Evolutionary conservation across 1,284 basidiomycete species (phyloP).

Genomic region (Papiliotrema nemorosa): DNA sequence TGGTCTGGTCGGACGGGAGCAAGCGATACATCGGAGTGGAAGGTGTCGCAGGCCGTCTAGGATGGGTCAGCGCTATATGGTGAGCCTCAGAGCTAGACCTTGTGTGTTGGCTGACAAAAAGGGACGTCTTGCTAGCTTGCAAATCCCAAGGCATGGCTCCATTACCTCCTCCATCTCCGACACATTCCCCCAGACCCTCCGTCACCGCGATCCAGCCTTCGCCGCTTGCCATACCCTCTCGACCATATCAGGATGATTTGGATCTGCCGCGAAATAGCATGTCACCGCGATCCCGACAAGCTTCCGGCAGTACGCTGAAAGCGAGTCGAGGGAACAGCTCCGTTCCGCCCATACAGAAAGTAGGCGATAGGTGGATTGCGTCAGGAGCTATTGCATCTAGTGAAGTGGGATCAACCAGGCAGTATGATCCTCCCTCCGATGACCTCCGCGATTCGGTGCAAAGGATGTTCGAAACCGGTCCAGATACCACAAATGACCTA

Average conservation of each 20-base stretch:
- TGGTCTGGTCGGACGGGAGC: conserved; percentile 35
- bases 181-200: conserved; percentile 3
- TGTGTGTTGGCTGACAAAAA: conserved; percentile 3
- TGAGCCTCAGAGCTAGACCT: conserved; percentile 15
- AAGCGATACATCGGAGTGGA: conserved; percentile 43
- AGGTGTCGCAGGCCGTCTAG: conserved; percentile 34
- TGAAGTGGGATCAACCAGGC: conserved; percentile 4
- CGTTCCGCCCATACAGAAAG: conserved; percentile 34
- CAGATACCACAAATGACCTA: conserved; percentile 7
- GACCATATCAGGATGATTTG: background rate
- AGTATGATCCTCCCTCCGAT: background rate
- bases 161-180: conserved; percentile 28
- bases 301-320: conserved; percentile 2
- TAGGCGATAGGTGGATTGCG: conserved; percentile 44
- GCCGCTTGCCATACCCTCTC: background rate
- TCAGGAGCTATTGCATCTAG: conserved; percentile 19
- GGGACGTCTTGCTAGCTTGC: conserved; percentile 36
- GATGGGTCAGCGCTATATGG: conserved; percentile 46
- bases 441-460: conserved; percentile 29
- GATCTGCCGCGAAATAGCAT: background rate
- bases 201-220: background rate
- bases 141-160: conserved; percentile 20
- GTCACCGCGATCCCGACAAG: background rate
- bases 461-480: conserved; percentile 32
- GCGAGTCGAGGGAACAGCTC: conserved; percentile 10